Base-by-base conservation (phyloP, 176 grass and related monocot genomes). In the Elymus sibiricus region DNA sequence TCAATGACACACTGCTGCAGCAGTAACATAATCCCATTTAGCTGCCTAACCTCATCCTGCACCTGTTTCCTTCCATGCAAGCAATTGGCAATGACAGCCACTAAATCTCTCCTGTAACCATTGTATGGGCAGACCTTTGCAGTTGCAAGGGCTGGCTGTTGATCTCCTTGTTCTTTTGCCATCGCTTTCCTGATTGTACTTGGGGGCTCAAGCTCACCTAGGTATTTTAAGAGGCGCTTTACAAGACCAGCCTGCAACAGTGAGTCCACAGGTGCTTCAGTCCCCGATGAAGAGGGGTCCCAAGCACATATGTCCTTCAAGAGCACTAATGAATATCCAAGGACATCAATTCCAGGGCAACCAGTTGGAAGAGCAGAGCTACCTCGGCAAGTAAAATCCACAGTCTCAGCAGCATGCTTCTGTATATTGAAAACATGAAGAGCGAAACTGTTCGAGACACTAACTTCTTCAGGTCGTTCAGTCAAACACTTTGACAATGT, bases 1-100 rank as follows among this genome's bases (percentile, higher is more conserved):
- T 98, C 94, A 35, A 98, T 19, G 68, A 98, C 90, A 59, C 97
- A 96, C 17, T 98, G 97, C 83, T 98, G 97, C 86, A 98, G 81
- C 6, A 98, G 83, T 17, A 96, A 79, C 64, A 86, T 83, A 59
- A 96, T 94, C 22, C 76, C 92, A 38, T 91, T 72, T 22, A 84
- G 85, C 28, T 88, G 70, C 85, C 90, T 95, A 74, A 92, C 75
- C 88, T 95, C 92, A 89, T 93, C 90, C 39, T 96, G 97, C 28
- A 96, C 92, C 74, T 82, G 63, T 83, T 91, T 96, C 80, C 86
- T 91, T 88, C 84, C 34, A 1, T 91, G 87, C 64, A 98, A 91
- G 82, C 90, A 92, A 82, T 96, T 98, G 31, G 83, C 94, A 64
- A 98, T 93, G 60, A 93, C 63, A 25, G 92, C 89, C 13, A 98